Conservation (phyloP, 179 eudicot species). For the Silene coronaria region DNA sequence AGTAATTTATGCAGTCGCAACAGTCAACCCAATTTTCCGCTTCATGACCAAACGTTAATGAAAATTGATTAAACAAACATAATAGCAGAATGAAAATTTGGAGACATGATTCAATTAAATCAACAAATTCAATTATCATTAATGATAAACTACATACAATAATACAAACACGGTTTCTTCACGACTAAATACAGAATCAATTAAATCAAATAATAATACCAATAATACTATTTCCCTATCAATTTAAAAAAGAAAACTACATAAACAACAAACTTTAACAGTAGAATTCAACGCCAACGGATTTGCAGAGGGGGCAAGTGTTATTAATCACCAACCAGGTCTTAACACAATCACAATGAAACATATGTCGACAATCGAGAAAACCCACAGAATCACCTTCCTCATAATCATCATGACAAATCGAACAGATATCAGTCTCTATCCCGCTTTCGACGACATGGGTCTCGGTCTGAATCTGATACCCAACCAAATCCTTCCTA, state of each 20-base stretch:
- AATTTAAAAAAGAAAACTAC: too few relatives aligned
- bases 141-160: too few relatives aligned
- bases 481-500: not conserved
- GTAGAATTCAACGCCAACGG: not conserved
- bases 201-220: not conserved
- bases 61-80: too few relatives aligned
- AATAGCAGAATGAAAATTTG: too few relatives aligned
- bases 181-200: not conserved
- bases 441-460: not conserved
- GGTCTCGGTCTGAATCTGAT: not conserved
- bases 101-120: not conserved
- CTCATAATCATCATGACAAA: not conserved
- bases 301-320: conserved; percentile 5
- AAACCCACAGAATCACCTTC: not conserved
- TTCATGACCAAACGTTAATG: too few relatives aligned
- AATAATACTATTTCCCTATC: not conserved
- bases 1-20: too few relatives aligned
- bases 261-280: not conserved
- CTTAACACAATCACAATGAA: not conserved
- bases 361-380: not conserved
- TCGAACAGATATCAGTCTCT: not conserved
- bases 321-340: not conserved
- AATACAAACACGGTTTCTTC: too few relatives aligned
- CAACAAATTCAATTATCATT: too few relatives aligned
- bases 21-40: too few relatives aligned